Conservation (phyloP, 805 yeast species). For the Pichia rugopelliculosa region DNA sequence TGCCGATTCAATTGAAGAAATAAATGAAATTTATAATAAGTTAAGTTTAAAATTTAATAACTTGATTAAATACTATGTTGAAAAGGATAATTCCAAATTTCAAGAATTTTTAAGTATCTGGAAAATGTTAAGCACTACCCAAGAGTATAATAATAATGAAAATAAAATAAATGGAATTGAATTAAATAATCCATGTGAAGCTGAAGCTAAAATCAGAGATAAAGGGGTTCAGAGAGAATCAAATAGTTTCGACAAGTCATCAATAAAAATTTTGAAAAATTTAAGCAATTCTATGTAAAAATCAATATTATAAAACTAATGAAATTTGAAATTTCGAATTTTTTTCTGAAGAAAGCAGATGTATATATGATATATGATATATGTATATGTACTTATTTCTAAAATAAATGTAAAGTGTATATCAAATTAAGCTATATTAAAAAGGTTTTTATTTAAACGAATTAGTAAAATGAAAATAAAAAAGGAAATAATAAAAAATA, state of each 20-base stretch:
- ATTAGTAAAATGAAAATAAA: neutral
- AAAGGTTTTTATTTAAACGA: neutral
- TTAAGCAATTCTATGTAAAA: no score
- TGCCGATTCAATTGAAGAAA: neutral
- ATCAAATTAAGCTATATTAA: neutral
- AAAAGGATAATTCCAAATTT: slow-evolving; percentile 6
- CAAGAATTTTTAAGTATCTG: slow-evolving; percentile 3
- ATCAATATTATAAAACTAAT: no score
- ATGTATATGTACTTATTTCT: no score
- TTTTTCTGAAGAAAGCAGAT: no score
- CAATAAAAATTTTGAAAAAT: neutral
- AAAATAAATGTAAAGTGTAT: no score
- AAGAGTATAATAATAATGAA: neutral
- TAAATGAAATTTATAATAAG: neutral
- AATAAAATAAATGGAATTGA: neutral
- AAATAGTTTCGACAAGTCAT: no score
- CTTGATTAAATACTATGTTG: neutral
- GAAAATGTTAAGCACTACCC: neutral
- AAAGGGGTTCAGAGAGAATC: no score
- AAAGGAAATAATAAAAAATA: neutral
- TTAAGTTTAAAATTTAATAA: neutral
- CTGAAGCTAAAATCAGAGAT: no score
- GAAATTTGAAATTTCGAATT: no score
- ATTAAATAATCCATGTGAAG: no score
- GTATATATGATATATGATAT: no score